phyloP scores from a whole-genome alignment of 371 early-diverging fungal genomes.

The Mortierella sp. region DNA sequence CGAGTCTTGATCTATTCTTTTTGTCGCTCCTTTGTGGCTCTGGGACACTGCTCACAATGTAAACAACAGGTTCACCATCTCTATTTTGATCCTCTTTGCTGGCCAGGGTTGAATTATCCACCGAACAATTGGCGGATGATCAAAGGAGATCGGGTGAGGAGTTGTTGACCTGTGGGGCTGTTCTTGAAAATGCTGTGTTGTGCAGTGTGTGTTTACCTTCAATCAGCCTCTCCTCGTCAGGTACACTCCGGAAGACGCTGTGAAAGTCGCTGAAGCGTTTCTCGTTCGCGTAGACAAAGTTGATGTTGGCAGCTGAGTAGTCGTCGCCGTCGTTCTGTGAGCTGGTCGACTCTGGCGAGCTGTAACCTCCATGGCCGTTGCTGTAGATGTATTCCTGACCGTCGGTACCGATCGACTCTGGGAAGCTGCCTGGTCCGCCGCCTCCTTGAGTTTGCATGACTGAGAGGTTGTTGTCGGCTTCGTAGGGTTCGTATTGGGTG shows the following conservation, averaged over 20 bases:
- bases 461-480: constrained; percentile 8
- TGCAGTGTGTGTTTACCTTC: constrained; percentile 61
- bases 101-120: neutral
- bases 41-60: constrained; percentile 2
- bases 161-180: neutral
- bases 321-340: constrained; percentile 26
- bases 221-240: constrained; percentile 74
- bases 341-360: neutral
- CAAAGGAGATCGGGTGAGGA: constrained; percentile 1
- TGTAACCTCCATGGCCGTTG: neutral
- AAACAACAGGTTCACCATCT: neutral
- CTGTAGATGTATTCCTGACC: constrained; percentile 13
- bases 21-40: neutral
- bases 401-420: constrained; percentile 24
- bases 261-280: constrained; percentile 76
- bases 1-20: neutral
- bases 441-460: neutral
- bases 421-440: constrained; percentile 25
- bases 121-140: constrained; percentile 5
- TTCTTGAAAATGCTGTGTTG: neutral
- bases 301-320: constrained; percentile 17
- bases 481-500: constrained; percentile 12
- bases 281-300: constrained; percentile 61
- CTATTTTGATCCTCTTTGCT: constrained; percentile 11
- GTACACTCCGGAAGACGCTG: constrained; percentile 72